Conservation (phyloP, 371 early-diverging fungal genomes). For the Mucor indicus region DNA sequence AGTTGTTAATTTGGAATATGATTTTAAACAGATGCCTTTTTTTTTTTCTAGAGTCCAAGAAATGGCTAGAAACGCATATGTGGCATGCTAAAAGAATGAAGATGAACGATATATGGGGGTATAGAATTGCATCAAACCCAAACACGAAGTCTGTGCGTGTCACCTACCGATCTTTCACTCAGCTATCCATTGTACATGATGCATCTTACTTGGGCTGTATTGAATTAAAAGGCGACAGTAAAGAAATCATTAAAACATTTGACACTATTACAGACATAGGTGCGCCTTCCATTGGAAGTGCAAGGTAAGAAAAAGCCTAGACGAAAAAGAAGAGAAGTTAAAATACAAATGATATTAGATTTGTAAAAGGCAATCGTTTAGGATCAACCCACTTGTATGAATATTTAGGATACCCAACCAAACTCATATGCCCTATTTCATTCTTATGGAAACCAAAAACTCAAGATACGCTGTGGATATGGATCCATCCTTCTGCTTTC, state of each 20-base stretch:
- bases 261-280: constrained; percentile 61
- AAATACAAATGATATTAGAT: constrained; percentile 32
- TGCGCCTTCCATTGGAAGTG: constrained; percentile 57
- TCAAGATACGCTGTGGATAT: constrained; percentile 54
- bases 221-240: constrained; percentile 61
- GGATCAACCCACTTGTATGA: constrained; percentile 58
- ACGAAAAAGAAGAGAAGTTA: background rate
- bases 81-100: constrained; percentile 98
- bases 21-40: background rate
- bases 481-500: constrained; percentile 65
- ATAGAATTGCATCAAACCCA: constrained; percentile 73
- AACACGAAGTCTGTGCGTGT: constrained; percentile 82
- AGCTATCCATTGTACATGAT: constrained; percentile 76
- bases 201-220: constrained; percentile 76
- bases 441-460: constrained; percentile 67
- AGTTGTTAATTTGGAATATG: background rate
- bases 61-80: constrained; percentile 97
- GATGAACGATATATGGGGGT: constrained; percentile 90
- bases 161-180: constrained; percentile 72
- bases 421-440: constrained; percentile 57
- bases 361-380: constrained; percentile 55
- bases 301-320: constrained; percentile 36
- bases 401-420: constrained; percentile 51
- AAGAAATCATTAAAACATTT: constrained; percentile 49
- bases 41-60: constrained; percentile 46